A percentile compares a stretch with the other conserved stretches of the same genome.
Conservation (phyloP, 1,284 basidiomycete species). For the Phellopilus nigrolimitatus region DNA sequence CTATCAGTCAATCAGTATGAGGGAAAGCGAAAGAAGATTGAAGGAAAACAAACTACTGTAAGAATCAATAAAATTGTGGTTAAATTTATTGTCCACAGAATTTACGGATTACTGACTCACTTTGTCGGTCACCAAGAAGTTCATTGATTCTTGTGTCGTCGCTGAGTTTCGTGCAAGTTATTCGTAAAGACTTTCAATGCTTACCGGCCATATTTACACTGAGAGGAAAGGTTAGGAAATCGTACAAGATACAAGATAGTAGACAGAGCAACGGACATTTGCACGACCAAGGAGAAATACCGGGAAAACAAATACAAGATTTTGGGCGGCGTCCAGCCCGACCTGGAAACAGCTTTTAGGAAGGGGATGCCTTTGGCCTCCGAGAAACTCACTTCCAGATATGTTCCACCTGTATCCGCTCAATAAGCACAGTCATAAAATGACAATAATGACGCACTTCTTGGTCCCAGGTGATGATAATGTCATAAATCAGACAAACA, state of each 20-base stretch:
- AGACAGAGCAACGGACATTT: background rate
- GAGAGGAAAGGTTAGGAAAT: background rate
- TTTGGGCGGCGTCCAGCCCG: slow-evolving; percentile 6
- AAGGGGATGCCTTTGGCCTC: background rate
- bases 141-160: slow-evolving; percentile 1
- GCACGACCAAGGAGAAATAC: slow-evolving; percentile 5
- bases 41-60: background rate
- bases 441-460: background rate
- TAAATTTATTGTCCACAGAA: background rate
- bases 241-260: background rate
- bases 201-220: background rate
- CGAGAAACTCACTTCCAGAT: slow-evolving; percentile 7
- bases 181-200: too few species aligned
- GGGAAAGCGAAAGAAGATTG: background rate
- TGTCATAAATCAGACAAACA: slow-evolving; percentile 4
- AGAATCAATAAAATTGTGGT: background rate
- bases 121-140: background rate
- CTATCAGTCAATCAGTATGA: background rate
- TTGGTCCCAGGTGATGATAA: slow-evolving; percentile 8
- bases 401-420: slow-evolving; percentile 1
- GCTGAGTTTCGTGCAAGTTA: background rate
- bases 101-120: slow-evolving; percentile 1
- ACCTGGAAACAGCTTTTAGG: background rate
- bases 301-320: slow-evolving; percentile 9
- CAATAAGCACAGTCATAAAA: background rate